These are phyloP conservation scores for Suillus subaureus DNA, from an alignment of 768 basidiomycete genomes.

Conservation along the genomic window DNA sequence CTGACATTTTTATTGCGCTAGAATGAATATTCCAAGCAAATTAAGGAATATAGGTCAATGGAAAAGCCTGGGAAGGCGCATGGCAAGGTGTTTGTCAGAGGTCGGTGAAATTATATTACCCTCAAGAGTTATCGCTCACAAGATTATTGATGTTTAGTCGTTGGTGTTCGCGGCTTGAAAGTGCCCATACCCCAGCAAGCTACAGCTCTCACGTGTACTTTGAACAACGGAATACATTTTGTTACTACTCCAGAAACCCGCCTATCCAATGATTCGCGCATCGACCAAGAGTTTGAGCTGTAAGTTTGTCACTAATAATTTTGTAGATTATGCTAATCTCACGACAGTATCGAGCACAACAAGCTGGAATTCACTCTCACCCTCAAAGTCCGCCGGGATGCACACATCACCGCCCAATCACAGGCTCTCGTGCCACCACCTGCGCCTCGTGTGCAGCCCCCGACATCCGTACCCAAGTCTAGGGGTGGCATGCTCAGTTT, in stretches of 20 bases:
- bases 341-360: conserved; percentile 80
- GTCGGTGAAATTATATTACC: conserved; percentile 39
- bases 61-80: conserved; percentile 79
- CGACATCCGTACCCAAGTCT: conserved; percentile 53
- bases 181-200: conserved; percentile 79
- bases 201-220: conserved; percentile 78
- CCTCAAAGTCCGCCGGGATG: conserved; percentile 83
- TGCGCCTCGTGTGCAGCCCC: conserved; percentile 42
- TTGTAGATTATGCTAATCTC: background rate
- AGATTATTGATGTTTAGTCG: conserved; percentile 47
- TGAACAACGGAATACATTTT: conserved; percentile 97
- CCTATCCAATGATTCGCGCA: conserved; percentile 58
- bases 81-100: conserved; percentile 95
- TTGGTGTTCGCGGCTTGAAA: conserved; percentile 70
- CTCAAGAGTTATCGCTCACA: background rate
- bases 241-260: conserved; percentile 84
- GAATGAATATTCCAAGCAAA: conserved; percentile 94
- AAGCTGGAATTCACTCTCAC: conserved; percentile 95
- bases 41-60: conserved; percentile 76
- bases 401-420: conserved; percentile 80
- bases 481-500: conserved; percentile 73
- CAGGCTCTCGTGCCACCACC: conserved; percentile 60
- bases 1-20: conserved; percentile 33
- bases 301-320: conserved; percentile 40
- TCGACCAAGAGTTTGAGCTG: conserved; percentile 93